Percentiles rank a stretch among this genome's conserved stretches.
phyloP scores from a whole-genome alignment of 2,329 filamentous ascomycete species.

The Beauveria sp. region DNA sequence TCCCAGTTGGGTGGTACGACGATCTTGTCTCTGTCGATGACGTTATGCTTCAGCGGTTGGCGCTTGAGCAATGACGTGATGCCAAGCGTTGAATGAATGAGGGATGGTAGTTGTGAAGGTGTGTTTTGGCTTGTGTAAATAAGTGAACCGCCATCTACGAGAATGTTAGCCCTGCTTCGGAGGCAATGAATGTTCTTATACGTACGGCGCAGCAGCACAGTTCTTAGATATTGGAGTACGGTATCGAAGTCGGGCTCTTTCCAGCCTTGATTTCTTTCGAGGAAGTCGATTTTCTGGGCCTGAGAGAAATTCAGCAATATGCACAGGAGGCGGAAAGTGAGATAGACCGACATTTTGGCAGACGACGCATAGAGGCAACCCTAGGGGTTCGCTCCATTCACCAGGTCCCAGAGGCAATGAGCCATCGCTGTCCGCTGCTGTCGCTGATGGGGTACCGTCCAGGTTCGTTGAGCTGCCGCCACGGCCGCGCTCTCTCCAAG shows the following conservation, averaged over 20 bases:
- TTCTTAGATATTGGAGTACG: slow-evolving; percentile 86
- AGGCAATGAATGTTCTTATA: slow-evolving; percentile 14
- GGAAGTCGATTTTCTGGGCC: slow-evolving; percentile 80
- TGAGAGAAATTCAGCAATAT: slow-evolving; percentile 27
- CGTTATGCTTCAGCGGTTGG: slow-evolving; percentile 76
- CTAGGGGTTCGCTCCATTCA: slow-evolving; percentile 87
- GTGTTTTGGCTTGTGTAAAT: slow-evolving; percentile 76
- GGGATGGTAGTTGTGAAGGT: slow-evolving; percentile 66
- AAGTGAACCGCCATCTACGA: slow-evolving; percentile 68
- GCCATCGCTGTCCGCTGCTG: slow-evolving; percentile 56
- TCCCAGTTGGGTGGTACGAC: slow-evolving; percentile 96
- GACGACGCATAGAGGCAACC: slow-evolving; percentile 84
- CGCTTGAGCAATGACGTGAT: slow-evolving; percentile 77
- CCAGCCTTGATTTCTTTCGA: slow-evolving; percentile 88
- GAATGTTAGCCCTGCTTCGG: slow-evolving; percentile 16
- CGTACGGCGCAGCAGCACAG: slow-evolving; percentile 78
- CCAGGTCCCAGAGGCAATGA: slow-evolving; percentile 75
- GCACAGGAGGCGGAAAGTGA: slow-evolving; percentile 12
- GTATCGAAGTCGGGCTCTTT: slow-evolving; percentile 96
- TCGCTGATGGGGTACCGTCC: slow-evolving; percentile 52
- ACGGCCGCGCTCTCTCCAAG: slow-evolving; percentile 70
- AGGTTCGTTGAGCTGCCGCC: slow-evolving; percentile 54
- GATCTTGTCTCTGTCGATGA: slow-evolving; percentile 90
- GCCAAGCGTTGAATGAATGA: slow-evolving; percentile 78
- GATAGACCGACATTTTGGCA: slow-evolving; percentile 73